Base-by-base conservation (phyloP, 768 basidiomycete genomes). In the Tylopilus rubrobrunneus region DNA sequence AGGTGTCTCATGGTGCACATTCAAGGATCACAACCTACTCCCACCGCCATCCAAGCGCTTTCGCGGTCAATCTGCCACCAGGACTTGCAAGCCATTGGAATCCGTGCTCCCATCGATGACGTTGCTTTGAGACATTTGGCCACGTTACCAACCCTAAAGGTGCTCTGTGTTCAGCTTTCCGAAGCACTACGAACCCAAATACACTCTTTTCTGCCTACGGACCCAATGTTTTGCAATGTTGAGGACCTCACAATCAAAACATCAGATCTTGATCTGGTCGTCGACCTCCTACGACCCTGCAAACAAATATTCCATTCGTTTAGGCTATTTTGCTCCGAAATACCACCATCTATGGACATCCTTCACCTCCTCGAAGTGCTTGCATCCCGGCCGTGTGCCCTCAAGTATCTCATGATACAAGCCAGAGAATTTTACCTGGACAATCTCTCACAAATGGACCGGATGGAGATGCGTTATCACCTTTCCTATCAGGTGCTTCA, bases 401-500 rank as follows among this genome's bases (percentile, higher is more conserved):
- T 62, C 11, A 28, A 11, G 8, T 15, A 34, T 2, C 7, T 62
- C 40, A 49, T 36, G 11, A 11, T 59, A 19, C 27, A 25, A 11
- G 7, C 25, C 12, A 46, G 47, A 14, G 19, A 48, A 28, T 1
- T 47, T n/a, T 25, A 17, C 15, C n/a, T n/a, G n/a, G n/a, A n/a
- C n/a, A 27, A 27, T 21, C 49, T 41, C 28, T 11, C 55, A 6
- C 34, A 34, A 14, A 25, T 5, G 6, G 40, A 48, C 11, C 25
- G 34, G 34, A 55, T 62, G 56, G 15, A 21, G 17, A 33, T 6
- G 1, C 43, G n/a, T 11, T 49, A 55, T 43, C 27, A 36, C n/a
- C 48, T 63, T 12, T 53, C 62, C 9, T 60, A 49, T 28, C 14
- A 41, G 25, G 45, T 43, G 3, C 31, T 57, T 5, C 25, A 45